Evolutionary conservation across 2,329 filamentous ascomycete species (phyloP).

Genomic region (Cytospora chrysosperma): DNA sequence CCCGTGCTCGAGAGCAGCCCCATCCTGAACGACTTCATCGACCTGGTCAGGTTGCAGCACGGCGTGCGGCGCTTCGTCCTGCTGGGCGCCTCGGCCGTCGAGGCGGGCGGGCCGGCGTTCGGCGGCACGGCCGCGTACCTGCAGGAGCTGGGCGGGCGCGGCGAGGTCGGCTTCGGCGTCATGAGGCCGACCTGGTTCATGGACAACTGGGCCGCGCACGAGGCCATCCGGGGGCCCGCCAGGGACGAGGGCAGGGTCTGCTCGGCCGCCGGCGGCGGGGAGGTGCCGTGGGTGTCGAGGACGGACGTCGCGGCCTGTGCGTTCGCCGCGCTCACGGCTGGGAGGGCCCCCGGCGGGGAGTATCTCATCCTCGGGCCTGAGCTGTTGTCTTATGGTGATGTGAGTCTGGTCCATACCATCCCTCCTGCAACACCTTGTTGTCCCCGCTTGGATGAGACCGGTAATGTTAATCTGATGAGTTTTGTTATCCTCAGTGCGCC

Average conservation of each 20-base stretch:
- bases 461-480: conserved; percentile 3
- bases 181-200: conserved; percentile 48
- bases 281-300: conserved; percentile 46
- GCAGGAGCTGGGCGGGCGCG: conserved; percentile 34
- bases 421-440: background rate
- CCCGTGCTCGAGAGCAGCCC: conserved; percentile 33
- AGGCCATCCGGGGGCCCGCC: conserved; percentile 32
- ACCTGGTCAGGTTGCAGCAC: conserved; percentile 36
- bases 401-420: conserved; percentile 21
- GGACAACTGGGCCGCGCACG: conserved; percentile 45
- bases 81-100: conserved; percentile 38
- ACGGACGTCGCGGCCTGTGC: conserved; percentile 48
- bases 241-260: conserved; percentile 41
- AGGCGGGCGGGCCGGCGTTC: conserved; percentile 37
- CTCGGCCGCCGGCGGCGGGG: conserved; percentile 43
- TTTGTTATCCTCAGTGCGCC: conserved; percentile 34
- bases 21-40: conserved; percentile 42
- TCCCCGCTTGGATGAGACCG: background rate
- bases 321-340: conserved; percentile 39
- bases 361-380: conserved; percentile 39
- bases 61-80: conserved; percentile 46
- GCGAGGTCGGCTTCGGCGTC: conserved; percentile 42
- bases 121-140: conserved; percentile 41
- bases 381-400: conserved; percentile 37
- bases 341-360: conserved; percentile 42